Percentiles rank a stretch among this genome's conserved stretches.
Conservation (phyloP, 2,329 filamentous ascomycete genomes). For the Hyphodiscus sp. region DNA sequence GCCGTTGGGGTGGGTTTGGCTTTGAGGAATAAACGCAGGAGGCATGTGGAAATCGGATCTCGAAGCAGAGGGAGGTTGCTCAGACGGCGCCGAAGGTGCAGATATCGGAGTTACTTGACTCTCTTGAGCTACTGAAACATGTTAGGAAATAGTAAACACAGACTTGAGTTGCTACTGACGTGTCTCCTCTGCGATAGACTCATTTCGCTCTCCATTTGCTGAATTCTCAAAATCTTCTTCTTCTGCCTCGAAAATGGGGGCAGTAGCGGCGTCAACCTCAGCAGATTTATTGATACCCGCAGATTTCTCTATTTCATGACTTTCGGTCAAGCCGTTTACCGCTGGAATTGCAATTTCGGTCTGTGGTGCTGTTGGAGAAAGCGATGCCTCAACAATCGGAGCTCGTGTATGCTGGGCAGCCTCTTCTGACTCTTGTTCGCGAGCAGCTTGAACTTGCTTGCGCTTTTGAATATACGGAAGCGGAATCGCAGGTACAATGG, state of each 20-base stretch:
- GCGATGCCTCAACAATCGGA: slow-evolving; percentile 6
- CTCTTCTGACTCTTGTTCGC: slow-evolving; percentile 18
- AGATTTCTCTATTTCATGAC: slow-evolving; percentile 4
- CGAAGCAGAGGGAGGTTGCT: slow-evolving; percentile 21
- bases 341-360: slow-evolving; percentile 7
- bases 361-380: slow-evolving; percentile 9
- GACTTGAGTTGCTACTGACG: slow-evolving; percentile 13
- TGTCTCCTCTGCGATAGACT: slow-evolving; percentile 10
- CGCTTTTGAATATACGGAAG: slow-evolving; percentile 29
- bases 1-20: slow-evolving; percentile 22
- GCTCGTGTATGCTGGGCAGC: slow-evolving; percentile 7
- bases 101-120: slow-evolving; percentile 11
- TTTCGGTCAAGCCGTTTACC: slow-evolving; percentile 15
- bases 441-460: slow-evolving; percentile 21
- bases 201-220: slow-evolving; percentile 13
- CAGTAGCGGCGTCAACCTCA: not conserved
- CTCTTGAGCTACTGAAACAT: not conserved
- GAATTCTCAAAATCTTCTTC: slow-evolving; percentile 3
- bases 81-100: slow-evolving; percentile 19
- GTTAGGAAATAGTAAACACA: not conserved
- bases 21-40: slow-evolving; percentile 36
- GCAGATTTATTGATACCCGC: not conserved
- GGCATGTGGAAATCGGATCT: slow-evolving; percentile 37
- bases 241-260: slow-evolving; percentile 2
- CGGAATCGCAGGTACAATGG: slow-evolving; percentile 29